Conservation (phyloP, 1,284 basidiomycete species). For the Thecaphora frezii region DNA sequence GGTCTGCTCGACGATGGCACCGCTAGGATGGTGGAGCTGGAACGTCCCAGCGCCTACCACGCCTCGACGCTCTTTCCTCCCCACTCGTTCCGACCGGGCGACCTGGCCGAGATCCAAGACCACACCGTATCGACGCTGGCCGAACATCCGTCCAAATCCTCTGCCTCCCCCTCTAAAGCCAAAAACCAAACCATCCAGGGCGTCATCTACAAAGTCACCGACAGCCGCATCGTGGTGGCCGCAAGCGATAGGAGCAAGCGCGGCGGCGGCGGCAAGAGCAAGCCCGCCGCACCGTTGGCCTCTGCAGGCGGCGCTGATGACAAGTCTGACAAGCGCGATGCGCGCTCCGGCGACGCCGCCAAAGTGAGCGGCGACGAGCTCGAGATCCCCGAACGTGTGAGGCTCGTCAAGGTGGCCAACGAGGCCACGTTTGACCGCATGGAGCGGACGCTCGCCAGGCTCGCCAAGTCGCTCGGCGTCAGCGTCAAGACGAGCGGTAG, state of each 20-base stretch:
- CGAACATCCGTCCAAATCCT: conserved; percentile 1
- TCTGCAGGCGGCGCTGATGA: conserved; percentile 3
- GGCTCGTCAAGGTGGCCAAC: conserved; percentile 87
- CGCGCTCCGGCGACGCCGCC: conserved; percentile 54
- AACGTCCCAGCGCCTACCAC: conserved; percentile 79
- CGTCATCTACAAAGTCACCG: conserved; percentile 26
- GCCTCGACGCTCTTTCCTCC: conserved; percentile 73
- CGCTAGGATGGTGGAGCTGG: conserved; percentile 72
- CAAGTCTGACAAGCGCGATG: conserved; percentile 19
- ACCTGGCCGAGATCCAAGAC: conserved; percentile 80
- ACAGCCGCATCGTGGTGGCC: conserved; percentile 21
- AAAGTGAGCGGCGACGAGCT: conserved; percentile 66
- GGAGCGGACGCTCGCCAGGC: conserved; percentile 29
- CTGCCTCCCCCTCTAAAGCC: too few relatives aligned
- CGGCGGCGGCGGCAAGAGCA: background rate
- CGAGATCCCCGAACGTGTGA: conserved; percentile 78
- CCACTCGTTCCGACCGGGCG: conserved; percentile 81
- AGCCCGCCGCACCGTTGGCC: too few relatives aligned
- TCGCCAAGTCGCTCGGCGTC: conserved; percentile 27
- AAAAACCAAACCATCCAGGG: conserved; percentile 14
- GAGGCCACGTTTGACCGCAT: conserved; percentile 82
- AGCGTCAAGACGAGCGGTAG: conserved; percentile 6
- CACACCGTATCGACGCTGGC: conserved; percentile 56
- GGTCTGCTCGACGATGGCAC: background rate
- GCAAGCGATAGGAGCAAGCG: conserved; percentile 18